A percentile compares a stretch with the other conserved stretches of the same genome.
These are phyloP conservation scores for Leucosporidium yakuticum DNA, from an alignment of 768 basidiomycete species.

Conservation along the genomic window DNA sequence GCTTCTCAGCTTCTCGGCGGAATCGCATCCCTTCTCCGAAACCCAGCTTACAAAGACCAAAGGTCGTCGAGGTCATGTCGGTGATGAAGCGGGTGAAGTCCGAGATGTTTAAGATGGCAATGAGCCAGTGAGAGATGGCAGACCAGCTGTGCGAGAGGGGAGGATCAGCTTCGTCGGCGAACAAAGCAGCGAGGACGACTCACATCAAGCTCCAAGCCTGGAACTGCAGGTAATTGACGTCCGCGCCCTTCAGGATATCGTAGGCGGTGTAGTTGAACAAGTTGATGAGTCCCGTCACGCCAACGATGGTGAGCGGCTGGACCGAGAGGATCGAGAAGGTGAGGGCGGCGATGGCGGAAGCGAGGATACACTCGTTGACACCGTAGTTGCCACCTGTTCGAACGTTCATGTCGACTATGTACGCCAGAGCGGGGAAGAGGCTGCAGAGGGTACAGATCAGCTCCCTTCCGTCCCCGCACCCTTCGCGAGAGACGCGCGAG, in stretches of 20 bases:
- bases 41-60: slow-evolving; percentile 23
- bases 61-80: slow-evolving; percentile 39
- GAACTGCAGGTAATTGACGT: slow-evolving; percentile 41
- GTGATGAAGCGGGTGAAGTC: slow-evolving; percentile 41
- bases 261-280: slow-evolving; percentile 42
- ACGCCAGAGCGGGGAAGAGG: slow-evolving; percentile 51
- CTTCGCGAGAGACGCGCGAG: neutral
- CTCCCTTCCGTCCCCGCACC: neutral
- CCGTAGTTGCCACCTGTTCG: slow-evolving; percentile 78
- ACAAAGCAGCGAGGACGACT: neutral
- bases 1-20: neutral
- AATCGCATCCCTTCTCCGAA: neutral
- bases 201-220: slow-evolving; percentile 38
- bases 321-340: slow-evolving; percentile 80
- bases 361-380: slow-evolving; percentile 73
- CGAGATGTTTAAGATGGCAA: slow-evolving; percentile 38
- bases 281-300: slow-evolving; percentile 56
- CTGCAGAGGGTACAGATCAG: slow-evolving; percentile 35
- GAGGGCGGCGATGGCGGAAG: slow-evolving; percentile 83
- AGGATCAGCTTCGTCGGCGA: neutral
- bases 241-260: slow-evolving; percentile 34
- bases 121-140: slow-evolving; percentile 40
- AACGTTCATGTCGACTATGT: slow-evolving; percentile 84
- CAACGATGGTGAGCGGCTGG: slow-evolving; percentile 85
- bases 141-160: slow-evolving; percentile 36